These are phyloP conservation scores for Colletotrichum sansevieriae DNA, from an alignment of 2,329 filamentous ascomycete species.

Conservation along the genomic window DNA sequence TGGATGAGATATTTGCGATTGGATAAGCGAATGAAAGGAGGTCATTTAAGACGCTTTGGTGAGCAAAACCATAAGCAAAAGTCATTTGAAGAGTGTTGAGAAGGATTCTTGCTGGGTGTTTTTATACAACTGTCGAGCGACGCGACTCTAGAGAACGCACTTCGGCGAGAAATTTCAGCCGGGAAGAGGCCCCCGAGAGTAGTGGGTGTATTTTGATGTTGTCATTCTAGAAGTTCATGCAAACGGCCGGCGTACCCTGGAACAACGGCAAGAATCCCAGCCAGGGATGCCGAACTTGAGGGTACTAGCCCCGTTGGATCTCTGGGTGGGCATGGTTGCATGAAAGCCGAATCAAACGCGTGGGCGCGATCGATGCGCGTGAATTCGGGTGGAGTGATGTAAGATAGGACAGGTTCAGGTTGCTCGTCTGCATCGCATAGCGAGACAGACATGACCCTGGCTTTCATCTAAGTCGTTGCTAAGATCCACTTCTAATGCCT, in stretches of 20 bases:
- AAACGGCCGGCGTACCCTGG: slow-evolving; percentile 37
- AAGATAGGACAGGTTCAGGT: slow-evolving; percentile 29
- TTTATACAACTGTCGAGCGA: slow-evolving; percentile 33
- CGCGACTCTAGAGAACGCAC: slow-evolving; percentile 6
- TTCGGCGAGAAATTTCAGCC: slow-evolving; percentile 30
- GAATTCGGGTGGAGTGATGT: slow-evolving; percentile 27
- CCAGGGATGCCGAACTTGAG: slow-evolving; percentile 21
- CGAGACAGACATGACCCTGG: slow-evolving; percentile 28
- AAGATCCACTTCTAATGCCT: slow-evolving; percentile 22
- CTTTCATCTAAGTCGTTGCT: not conserved
- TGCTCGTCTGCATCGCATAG: slow-evolving; percentile 25
- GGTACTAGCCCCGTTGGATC: not conserved
- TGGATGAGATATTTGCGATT: not conserved
- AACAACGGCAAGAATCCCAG: slow-evolving; percentile 24
- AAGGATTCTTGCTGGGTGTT: not conserved
- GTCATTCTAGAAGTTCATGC: slow-evolving; percentile 45
- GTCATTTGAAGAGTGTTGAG: not conserved
- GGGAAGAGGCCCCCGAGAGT: slow-evolving; percentile 17
- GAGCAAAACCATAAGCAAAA: slow-evolving; percentile 27
- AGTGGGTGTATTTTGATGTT: slow-evolving; percentile 35
- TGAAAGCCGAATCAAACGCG: slow-evolving; percentile 39
- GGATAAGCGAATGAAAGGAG: slow-evolving; percentile 28
- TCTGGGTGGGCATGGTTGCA: slow-evolving; percentile 23
- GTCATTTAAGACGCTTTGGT: slow-evolving; percentile 31
- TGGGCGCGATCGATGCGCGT: slow-evolving; percentile 36